These are phyloP conservation scores for Phaeosphaeriaceae sp. DNA, from an alignment of 2,329 filamentous ascomycete species.

Conservation along the genomic window DNA sequence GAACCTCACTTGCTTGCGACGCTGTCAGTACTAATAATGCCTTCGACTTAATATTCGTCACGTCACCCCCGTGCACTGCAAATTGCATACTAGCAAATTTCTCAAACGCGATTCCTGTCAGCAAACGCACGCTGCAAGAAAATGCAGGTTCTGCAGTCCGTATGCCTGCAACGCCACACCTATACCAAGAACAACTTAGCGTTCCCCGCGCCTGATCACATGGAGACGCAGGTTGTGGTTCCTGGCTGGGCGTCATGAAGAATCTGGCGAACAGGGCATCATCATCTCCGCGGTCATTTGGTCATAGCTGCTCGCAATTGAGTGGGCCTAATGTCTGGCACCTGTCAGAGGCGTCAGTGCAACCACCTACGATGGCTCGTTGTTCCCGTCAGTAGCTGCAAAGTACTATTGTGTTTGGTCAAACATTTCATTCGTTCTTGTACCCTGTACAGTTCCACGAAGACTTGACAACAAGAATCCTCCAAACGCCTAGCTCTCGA, in stretches of 20 bases:
- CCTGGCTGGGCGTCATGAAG: slow-evolving; percentile 24
- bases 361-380: not conserved
- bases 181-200: slow-evolving; percentile 19
- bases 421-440: not conserved
- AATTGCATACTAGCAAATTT: too few relatives aligned
- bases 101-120: too few relatives aligned
- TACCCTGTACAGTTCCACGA: not conserved
- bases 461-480: not conserved
- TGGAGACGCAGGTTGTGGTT: slow-evolving; percentile 22
- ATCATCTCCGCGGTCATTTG: slow-evolving; percentile 5
- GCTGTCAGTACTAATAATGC: too few relatives aligned
- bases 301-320: not conserved
- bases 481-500: slow-evolving; percentile 39
- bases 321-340: not conserved
- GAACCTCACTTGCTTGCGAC: too few relatives aligned
- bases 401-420: slow-evolving; percentile 8
- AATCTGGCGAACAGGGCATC: slow-evolving; percentile 3
- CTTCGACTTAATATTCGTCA: too few relatives aligned
- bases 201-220: slow-evolving; percentile 34
- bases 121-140: too few relatives aligned
- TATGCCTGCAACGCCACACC: slow-evolving; percentile 13
- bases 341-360: not conserved
- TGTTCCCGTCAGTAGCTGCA: not conserved
- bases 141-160: not conserved
- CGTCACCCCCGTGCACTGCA: too few relatives aligned